These are phyloP conservation scores for Penicillium parvum DNA, from an alignment of 495 filamentous ascomycete genomes.

Conservation along the genomic window DNA sequence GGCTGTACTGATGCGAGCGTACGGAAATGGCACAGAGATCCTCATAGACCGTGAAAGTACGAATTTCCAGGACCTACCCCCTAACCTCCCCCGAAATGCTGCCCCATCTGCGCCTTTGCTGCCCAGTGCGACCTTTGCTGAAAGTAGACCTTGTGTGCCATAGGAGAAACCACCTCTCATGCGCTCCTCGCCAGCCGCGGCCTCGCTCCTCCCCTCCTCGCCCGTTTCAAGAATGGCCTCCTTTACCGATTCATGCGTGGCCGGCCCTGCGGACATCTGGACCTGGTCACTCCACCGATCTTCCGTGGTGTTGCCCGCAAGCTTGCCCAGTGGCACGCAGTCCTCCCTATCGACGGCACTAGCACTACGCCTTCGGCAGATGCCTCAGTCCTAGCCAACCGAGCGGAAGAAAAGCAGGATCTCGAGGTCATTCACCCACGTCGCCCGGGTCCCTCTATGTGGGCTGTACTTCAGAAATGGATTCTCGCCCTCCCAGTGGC, in stretches of 20 bases:
- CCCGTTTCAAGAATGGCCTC: conserved; percentile 93
- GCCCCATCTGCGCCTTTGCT: conserved; percentile 5
- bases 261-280: conserved; percentile 68
- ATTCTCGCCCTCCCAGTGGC: conserved; percentile 74
- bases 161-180: conserved; percentile 67
- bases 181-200: conserved; percentile 70
- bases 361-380: conserved; percentile 10
- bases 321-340: conserved; percentile 90
- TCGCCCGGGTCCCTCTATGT: conserved; percentile 71
- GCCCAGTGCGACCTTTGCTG: conserved; percentile 38
- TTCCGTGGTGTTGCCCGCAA: conserved; percentile 79
- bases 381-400: conserved; percentile 21
- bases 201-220: conserved; percentile 82
- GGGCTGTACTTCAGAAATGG: conserved; percentile 96
- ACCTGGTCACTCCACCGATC: conserved; percentile 65
- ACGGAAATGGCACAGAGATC: conserved; percentile 89
- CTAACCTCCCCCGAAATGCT: background rate
- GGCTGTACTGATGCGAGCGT: conserved; percentile 86
- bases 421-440: conserved; percentile 51
- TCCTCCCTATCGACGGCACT: conserved; percentile 43
- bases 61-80: conserved; percentile 27
- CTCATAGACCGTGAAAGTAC: conserved; percentile 95
- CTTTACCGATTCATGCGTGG: conserved; percentile 89
- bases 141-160: conserved; percentile 26
- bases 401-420: conserved; percentile 17